phyloP scores from a whole-genome alignment of 768 basidiomycete species.

The Boletus rubroflammeus region DNA sequence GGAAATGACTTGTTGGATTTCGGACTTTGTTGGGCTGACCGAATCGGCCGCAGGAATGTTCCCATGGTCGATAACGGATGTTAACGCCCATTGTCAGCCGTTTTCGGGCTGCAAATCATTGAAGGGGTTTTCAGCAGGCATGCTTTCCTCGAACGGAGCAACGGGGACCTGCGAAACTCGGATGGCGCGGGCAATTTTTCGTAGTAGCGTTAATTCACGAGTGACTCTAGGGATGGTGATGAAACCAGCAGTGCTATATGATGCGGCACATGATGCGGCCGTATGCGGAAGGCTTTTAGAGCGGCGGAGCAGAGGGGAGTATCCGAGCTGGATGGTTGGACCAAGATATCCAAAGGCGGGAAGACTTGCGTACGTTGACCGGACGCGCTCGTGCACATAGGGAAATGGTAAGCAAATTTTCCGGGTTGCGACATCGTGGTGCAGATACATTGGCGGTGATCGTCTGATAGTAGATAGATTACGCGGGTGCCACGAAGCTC shows the following conservation, averaged over 20 bases:
- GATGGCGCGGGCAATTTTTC: constrained; percentile 13
- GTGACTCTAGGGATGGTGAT: constrained; percentile 5
- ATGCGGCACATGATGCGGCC: constrained; percentile 20
- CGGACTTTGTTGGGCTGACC: constrained; percentile 23
- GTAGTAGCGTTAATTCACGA: constrained; percentile 10
- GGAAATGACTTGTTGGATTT: constrained; percentile 7
- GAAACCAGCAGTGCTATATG: constrained; percentile 6
- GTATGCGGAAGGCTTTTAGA: constrained; percentile 16
- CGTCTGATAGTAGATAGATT: constrained; percentile 17
- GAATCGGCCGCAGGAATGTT: constrained; percentile 20
- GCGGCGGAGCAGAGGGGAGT: constrained; percentile 22
- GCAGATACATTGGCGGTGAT: constrained; percentile 20
- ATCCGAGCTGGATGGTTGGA: constrained; percentile 16
- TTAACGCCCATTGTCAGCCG: constrained; percentile 1
- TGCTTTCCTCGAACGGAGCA: constrained; percentile 7
- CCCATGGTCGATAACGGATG: constrained; percentile 16
- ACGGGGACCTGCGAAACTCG: constrained; percentile 19
- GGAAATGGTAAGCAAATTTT: constrained; percentile 12
- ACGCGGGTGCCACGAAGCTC: constrained; percentile 30
- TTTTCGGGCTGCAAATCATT: constrained; percentile 7
- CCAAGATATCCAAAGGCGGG: constrained; percentile 22
- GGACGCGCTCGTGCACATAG: constrained; percentile 14
- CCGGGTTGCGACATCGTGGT: constrained; percentile 9
- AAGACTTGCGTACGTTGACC: constrained; percentile 17
- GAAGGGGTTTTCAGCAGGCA: constrained; percentile 3